These are phyloP conservation scores for Tylopilus vinaceipallidus DNA, from an alignment of 768 basidiomycete species.

Conservation along the genomic window DNA sequence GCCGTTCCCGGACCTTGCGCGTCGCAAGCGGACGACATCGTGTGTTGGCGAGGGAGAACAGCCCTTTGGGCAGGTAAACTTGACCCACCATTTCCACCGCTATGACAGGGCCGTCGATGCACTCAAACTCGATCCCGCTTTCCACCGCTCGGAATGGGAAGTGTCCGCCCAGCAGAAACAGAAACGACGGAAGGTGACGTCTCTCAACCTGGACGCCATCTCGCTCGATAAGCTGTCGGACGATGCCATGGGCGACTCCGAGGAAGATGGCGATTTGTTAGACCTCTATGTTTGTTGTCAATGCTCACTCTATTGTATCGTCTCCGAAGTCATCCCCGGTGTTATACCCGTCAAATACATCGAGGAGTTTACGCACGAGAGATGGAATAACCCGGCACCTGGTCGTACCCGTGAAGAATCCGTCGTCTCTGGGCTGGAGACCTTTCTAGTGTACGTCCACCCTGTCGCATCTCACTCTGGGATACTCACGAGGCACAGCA, in stretches of 20 bases:
- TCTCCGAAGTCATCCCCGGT: constrained; percentile 68
- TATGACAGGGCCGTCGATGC: constrained; percentile 71
- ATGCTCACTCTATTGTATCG: constrained; percentile 72
- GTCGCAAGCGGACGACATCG: constrained; percentile 46
- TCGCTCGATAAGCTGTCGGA: constrained; percentile 25
- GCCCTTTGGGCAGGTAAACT: constrained; percentile 46
- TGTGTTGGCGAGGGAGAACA: constrained; percentile 56
- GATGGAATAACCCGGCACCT: constrained; percentile 50
- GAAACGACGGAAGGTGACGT: constrained; percentile 50
- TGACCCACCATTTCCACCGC: constrained; percentile 80
- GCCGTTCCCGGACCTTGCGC: constrained; percentile 54
- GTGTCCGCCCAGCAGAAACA: constrained; percentile 47
- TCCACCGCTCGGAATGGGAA: constrained; percentile 60
- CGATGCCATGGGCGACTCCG: constrained; percentile 33
- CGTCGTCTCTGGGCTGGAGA: constrained; percentile 60
- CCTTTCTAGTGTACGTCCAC: constrained; percentile 56
- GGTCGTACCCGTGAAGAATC: constrained; percentile 56
- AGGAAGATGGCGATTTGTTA: constrained; percentile 53
- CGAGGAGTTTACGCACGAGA: constrained; percentile 65
- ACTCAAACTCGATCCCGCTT: constrained; percentile 62
- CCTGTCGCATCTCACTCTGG: background rate
- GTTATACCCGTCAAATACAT: constrained; percentile 62
- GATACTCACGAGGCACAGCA: constrained; percentile 38
- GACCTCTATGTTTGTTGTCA: constrained; percentile 86
- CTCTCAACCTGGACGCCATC: constrained; percentile 33